phyloP scores from a whole-genome alignment of 192 early-diverging fungal species.

The Phycomyces blakesleeanus region DNA sequence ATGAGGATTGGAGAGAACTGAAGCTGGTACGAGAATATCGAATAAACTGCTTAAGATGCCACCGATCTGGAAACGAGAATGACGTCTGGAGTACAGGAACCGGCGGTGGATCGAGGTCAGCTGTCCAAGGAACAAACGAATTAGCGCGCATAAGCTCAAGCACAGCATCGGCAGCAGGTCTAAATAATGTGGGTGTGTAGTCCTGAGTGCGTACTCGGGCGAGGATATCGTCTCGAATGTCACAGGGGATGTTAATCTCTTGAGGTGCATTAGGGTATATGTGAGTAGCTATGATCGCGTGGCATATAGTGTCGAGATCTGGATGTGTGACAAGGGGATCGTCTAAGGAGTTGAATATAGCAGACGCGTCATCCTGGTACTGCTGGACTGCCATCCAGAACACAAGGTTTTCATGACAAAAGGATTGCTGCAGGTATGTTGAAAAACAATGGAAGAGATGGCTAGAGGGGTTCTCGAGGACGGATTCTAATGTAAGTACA shows the following conservation, averaged over 20 bases:
- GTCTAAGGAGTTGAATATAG: neutral
- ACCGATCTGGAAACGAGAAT: slow-evolving; percentile 4
- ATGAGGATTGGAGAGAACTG: neutral
- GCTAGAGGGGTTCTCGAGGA: neutral
- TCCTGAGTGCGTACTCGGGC: slow-evolving; percentile 19
- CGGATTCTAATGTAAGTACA: neutral
- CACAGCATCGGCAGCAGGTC: slow-evolving; percentile 10
- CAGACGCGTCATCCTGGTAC: slow-evolving; percentile 23
- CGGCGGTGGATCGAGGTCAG: neutral
- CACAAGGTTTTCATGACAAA: slow-evolving; percentile 36
- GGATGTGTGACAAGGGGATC: neutral
- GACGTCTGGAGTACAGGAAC: neutral
- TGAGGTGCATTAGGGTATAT: slow-evolving; percentile 27
- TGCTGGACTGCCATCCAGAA: slow-evolving; percentile 36
- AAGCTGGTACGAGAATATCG: slow-evolving; percentile 2
- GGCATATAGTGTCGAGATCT: neutral
- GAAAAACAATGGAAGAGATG: slow-evolving; percentile 1
- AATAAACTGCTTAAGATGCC: neutral
- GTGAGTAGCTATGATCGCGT: slow-evolving; percentile 22
- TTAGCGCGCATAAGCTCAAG: slow-evolving; percentile 31
- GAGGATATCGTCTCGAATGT: slow-evolving; percentile 24
- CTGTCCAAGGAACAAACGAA: slow-evolving; percentile 15
- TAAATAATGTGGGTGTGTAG: slow-evolving; percentile 18
- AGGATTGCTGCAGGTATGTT: slow-evolving; percentile 2
- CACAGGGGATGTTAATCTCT: slow-evolving; percentile 34